Conservation (phyloP, 2,329 filamentous ascomycete species). For the Xylaria sp. region DNA sequence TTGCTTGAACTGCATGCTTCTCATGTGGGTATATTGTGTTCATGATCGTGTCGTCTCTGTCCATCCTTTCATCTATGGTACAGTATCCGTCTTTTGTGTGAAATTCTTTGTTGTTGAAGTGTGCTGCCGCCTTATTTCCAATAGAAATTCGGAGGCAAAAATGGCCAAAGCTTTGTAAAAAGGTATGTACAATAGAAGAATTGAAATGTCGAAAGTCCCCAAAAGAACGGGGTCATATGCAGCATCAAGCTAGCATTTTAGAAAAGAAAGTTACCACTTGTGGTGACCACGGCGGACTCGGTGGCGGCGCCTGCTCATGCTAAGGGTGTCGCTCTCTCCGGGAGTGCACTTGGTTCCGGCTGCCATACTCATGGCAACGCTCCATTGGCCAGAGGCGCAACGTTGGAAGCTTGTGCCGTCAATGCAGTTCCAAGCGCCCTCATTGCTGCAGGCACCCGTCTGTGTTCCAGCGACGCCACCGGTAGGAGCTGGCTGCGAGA, state of each 20-base stretch:
- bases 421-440: constrained; percentile 70
- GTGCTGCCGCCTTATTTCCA: background rate
- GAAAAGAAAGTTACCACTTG: constrained; percentile 16
- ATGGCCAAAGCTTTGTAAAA: constrained; percentile 18
- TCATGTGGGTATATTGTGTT: constrained; percentile 23
- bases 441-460: constrained; percentile 57
- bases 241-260: background rate
- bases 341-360: constrained; percentile 63
- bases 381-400: constrained; percentile 70
- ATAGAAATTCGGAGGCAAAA: background rate
- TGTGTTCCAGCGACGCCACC: constrained; percentile 41
- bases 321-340: constrained; percentile 44
- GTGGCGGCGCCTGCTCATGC: constrained; percentile 40
- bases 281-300: constrained; percentile 35
- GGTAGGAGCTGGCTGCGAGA: constrained; percentile 38
- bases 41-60: constrained; percentile 3
- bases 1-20: background rate
- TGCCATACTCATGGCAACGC: constrained; percentile 60
- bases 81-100: constrained; percentile 2
- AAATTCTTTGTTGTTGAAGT: background rate
- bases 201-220: constrained; percentile 14
- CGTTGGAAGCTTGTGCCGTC: constrained; percentile 68
- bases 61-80: constrained; percentile 16
- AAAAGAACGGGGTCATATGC: constrained; percentile 4
- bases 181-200: constrained; percentile 33